These are phyloP conservation scores for Acacia concinna DNA, from an alignment of 331 rosid genomes.

Conservation along the genomic window DNA sequence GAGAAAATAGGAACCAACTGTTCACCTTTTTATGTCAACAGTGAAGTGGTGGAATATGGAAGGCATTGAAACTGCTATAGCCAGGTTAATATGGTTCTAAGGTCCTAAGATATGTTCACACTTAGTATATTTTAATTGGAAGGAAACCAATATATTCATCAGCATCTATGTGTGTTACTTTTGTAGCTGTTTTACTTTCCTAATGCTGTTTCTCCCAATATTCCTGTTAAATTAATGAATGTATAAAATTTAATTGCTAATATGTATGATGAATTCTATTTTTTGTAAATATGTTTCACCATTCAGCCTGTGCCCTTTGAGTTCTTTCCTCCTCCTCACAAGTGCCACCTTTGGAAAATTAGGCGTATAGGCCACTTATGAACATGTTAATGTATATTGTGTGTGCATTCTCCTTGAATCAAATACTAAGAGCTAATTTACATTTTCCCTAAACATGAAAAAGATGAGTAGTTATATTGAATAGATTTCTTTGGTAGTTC, in stretches of 20 bases:
- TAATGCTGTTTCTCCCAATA: not conserved
- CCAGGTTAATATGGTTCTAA: slow-evolving; percentile 3
- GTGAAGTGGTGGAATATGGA: not conserved
- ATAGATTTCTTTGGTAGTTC: not conserved
- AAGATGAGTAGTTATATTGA: not conserved
- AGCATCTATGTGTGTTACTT: slow-evolving; percentile 4
- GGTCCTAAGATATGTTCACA: not conserved
- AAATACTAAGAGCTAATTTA: not conserved
- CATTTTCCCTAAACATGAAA: not conserved
- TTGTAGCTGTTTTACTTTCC: not conserved
- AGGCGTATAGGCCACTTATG: not conserved
- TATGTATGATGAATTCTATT: not conserved
- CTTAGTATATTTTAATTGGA: not conserved
- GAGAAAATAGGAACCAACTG: not conserved
- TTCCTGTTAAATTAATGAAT: not conserved
- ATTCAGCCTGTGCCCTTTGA: not conserved
- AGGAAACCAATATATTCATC: not conserved
- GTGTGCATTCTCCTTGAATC: not conserved
- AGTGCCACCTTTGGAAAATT: not conserved
- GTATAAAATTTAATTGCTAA: not conserved
- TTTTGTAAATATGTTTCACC: slow-evolving; percentile 1
- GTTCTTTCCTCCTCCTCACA: slow-evolving; percentile 10
- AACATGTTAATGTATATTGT: not conserved
- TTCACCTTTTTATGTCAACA: not conserved
- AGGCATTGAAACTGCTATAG: not conserved